Evolutionary conservation across 1,284 basidiomycete species (phyloP).

Genomic region (Cutaneotrichosporon daszewskae): DNA sequence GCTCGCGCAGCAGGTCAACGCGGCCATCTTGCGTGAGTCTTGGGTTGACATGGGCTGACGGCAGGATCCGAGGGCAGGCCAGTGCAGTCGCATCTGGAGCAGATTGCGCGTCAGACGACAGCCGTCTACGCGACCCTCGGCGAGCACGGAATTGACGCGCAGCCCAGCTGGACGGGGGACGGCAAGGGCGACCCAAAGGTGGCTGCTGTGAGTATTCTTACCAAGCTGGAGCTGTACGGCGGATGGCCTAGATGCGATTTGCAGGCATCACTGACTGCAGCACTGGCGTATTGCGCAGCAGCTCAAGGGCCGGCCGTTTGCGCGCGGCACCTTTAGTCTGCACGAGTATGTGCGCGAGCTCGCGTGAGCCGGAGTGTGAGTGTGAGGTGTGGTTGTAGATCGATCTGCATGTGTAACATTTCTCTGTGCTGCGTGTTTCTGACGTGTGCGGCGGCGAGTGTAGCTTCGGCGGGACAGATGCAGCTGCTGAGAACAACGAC

Average conservation of each 20-base stretch:
- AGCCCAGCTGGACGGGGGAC: slow-evolving; percentile 30
- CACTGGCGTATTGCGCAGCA: slow-evolving; percentile 18
- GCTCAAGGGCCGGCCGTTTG: slow-evolving; percentile 18
- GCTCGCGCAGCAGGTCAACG: slow-evolving; percentile 44
- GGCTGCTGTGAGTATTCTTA: not conserved
- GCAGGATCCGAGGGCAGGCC: slow-evolving; percentile 26
- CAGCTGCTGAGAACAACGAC: too few relatives aligned
- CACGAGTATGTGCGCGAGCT: slow-evolving; percentile 20
- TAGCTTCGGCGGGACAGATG: too few relatives aligned
- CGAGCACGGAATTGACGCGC: slow-evolving; percentile 26
- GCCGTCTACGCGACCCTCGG: slow-evolving; percentile 27
- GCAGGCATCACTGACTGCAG: not conserved
- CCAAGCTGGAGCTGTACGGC: too few relatives aligned
- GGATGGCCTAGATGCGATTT: too few relatives aligned
- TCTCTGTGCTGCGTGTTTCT: too few relatives aligned
- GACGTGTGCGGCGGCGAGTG: too few relatives aligned
- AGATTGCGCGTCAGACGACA: slow-evolving; percentile 24
- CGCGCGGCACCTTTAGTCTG: slow-evolving; percentile 13
- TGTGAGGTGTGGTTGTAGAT: too few relatives aligned
- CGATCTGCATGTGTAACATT: too few relatives aligned
- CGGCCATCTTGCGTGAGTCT: slow-evolving; percentile 44
- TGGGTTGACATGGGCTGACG: not conserved
- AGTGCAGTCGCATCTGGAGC: slow-evolving; percentile 28
- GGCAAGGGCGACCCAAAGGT: slow-evolving; percentile 10
- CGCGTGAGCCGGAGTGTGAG: too few relatives aligned